Conservation (phyloP, 306 rosid species). For the Gynostemma pentaphyllum region DNA sequence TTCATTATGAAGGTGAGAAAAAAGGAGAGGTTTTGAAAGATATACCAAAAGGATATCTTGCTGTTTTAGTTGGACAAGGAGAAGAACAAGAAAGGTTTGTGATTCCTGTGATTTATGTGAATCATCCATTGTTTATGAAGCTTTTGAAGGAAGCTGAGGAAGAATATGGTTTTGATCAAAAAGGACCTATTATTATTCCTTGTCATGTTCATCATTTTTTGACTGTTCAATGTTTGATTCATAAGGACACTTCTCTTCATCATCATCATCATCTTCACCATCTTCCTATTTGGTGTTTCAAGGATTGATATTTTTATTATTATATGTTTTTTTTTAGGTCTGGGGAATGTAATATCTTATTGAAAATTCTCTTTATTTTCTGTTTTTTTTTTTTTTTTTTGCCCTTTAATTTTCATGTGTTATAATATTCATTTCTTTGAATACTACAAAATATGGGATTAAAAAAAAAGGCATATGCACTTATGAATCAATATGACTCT, state of each 20-base stretch:
- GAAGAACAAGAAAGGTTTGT: conserved; percentile 65
- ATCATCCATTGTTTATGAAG: conserved; percentile 70
- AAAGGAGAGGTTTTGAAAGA: conserved; percentile 22
- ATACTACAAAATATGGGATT: too few species aligned
- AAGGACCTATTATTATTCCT: conserved; percentile 76
- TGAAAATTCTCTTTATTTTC: too few species aligned
- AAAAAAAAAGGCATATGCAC: too few species aligned
- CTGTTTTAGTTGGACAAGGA: conserved; percentile 59
- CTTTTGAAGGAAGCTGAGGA: conserved; percentile 67
- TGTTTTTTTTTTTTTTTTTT: too few species aligned
- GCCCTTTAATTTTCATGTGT: too few species aligned
- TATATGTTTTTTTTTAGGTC: too few species aligned
- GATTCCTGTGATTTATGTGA: conserved; percentile 62
- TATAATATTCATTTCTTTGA: too few species aligned
- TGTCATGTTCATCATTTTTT: conserved; percentile 69
- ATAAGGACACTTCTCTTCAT: conserved; percentile 24
- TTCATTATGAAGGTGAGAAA: conserved; percentile 9
- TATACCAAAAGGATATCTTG: conserved; percentile 66
- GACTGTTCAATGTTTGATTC: conserved; percentile 50
- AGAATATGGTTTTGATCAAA: conserved; percentile 67
- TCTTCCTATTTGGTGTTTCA: background rate
- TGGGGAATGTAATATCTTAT: too few species aligned
- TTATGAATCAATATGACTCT: too few species aligned
- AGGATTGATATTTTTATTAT: too few species aligned
- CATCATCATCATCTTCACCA: conserved; percentile 18